Conservation (phyloP, 306 rosid species). For the Ormosia semicastrata region DNA sequence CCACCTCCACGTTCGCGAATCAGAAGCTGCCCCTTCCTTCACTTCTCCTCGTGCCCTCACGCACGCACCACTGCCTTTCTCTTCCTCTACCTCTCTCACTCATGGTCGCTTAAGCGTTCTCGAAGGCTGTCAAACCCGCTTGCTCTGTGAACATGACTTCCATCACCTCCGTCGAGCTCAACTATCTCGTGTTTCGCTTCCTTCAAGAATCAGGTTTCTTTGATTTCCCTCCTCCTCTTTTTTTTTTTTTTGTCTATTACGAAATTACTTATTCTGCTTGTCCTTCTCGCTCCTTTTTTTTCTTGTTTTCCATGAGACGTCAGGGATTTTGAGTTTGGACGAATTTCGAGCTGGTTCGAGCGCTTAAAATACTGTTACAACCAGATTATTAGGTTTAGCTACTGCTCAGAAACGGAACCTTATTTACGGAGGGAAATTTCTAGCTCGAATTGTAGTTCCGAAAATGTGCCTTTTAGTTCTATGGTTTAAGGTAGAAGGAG, state of each 20-base stretch:
- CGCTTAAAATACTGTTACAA: not conserved
- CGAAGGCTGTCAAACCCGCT: conserved; percentile 32
- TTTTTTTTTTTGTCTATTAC: not conserved
- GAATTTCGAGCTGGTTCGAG: not conserved
- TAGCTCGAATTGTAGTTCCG: not conserved
- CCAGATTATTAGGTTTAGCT: conserved; percentile 43
- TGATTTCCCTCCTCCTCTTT: not conserved
- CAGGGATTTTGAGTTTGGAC: conserved; percentile 16
- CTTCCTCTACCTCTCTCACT: not conserved
- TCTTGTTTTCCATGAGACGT: not conserved
- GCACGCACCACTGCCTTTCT: not conserved
- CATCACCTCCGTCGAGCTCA: conserved; percentile 81
- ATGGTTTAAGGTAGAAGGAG: conserved; percentile 3
- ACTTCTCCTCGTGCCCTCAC: not conserved
- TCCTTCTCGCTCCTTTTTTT: not conserved
- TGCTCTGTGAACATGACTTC: conserved; percentile 56
- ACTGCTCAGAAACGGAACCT: not conserved
- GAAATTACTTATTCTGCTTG: not conserved
- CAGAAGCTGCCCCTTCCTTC: not conserved
- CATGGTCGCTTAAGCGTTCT: conserved; percentile 37
- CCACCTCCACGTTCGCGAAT: not conserved
- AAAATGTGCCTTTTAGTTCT: not conserved
- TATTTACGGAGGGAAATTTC: not conserved
- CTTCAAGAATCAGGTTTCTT: conserved; percentile 86
- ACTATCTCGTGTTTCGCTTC: conserved; percentile 82